Base-by-base conservation (phyloP, 225 moss, liverwort and hornwort species). In the Thuidium tamariscinum region DNA sequence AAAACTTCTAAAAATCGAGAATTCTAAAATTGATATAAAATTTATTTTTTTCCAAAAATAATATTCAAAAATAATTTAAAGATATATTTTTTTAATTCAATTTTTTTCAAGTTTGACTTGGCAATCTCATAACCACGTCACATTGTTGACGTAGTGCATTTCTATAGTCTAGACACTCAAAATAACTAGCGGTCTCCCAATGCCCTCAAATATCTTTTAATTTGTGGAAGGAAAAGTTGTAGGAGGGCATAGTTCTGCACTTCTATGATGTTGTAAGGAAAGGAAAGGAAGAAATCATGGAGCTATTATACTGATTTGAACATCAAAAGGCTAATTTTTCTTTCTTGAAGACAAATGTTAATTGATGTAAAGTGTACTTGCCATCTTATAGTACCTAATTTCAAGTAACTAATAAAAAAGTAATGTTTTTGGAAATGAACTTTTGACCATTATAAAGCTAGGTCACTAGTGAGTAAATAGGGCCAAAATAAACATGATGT, bases 231-330 rank as follows among this genome's bases (percentile, higher is more conserved):
- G 11, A 37, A 0, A 3, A 67, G 7, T 3, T 22, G 1, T 18
- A 4, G 0, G 67, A 5, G 6, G 2, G n/a, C 36, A 11, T 36
- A 1, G 6, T 11, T 66, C 0, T 1, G 0, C 34, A 64, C 65
- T 3, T n/a, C 13, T 3, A 22, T 37, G 7, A 68, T 1, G 0
- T 22, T 0, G 0, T 1, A 0, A 4, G 0, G 1, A 4, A 1
- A 39, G 2, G 13, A 23, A 7, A 68, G 0, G 23, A 1, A 68
- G 4, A 39, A 13, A 0, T 3, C 2, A 4, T 13, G 3, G 7
- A 68, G 7, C 0, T 23, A 1, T 0, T 68, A 0, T 10, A 13
- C 13, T 7, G 7, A 13, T 39, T 37, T 39, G 1, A 0, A 68
- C 4, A 39, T 4, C 4, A 0, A 37, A 23, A 39, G 4, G 7